Evolutionary conservation across 352 stramenopile genomes (phyloP).

Genomic region (Phytophthora sp.): DNA sequence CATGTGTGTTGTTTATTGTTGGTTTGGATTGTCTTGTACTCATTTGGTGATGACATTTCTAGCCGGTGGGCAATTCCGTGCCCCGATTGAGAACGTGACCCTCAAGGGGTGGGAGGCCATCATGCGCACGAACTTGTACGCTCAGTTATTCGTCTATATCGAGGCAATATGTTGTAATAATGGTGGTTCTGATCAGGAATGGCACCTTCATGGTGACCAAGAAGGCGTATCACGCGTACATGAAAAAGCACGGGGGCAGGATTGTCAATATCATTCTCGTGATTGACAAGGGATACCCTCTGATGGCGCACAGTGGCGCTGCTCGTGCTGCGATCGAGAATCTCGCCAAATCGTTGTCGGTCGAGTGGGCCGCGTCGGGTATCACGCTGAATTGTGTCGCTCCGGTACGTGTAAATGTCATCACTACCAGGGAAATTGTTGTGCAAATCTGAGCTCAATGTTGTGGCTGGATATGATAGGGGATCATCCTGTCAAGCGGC

Average conservation of each 20-base stretch:
- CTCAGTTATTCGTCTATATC: neutral
- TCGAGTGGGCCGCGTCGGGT: conserved; percentile 93
- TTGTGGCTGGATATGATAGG: conserved; percentile 36
- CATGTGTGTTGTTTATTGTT: neutral
- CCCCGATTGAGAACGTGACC: conserved; percentile 88
- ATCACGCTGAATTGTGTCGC: conserved; percentile 95
- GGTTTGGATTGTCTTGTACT: neutral
- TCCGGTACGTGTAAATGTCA: conserved; percentile 70
- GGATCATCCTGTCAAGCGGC: conserved; percentile 79
- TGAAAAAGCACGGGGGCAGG: conserved; percentile 92
- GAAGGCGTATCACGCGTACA: conserved; percentile 92
- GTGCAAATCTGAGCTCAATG: conserved; percentile 29
- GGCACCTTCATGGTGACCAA: conserved; percentile 94
- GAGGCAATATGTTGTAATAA: neutral
- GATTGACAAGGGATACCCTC: conserved; percentile 93
- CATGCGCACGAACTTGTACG: conserved; percentile 91
- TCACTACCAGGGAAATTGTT: too few relatives aligned
- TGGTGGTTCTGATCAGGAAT: conserved; percentile 45
- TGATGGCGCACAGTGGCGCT: conserved; percentile 92
- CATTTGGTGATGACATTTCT: neutral
- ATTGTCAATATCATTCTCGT: conserved; percentile 97
- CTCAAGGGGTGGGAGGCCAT: conserved; percentile 93
- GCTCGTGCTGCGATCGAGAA: conserved; percentile 94
- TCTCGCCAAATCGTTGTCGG: conserved; percentile 92
- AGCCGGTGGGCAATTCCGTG: conserved; percentile 93